These are phyloP conservation scores for Postia placenta DNA, from an alignment of 768 basidiomycete genomes.

Conservation along the genomic window DNA sequence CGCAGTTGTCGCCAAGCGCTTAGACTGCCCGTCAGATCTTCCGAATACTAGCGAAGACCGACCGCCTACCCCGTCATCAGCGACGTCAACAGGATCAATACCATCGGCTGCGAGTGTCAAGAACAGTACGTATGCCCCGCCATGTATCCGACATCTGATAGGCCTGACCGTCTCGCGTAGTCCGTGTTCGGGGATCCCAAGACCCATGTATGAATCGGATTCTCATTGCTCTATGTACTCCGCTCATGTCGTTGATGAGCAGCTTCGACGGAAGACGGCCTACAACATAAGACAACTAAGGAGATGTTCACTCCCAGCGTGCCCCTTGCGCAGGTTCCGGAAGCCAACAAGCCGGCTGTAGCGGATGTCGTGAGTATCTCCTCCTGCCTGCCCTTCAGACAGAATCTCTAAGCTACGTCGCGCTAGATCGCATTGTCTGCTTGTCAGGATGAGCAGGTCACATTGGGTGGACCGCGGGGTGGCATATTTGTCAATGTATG, in stretches of 20 bases:
- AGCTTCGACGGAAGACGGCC: neutral
- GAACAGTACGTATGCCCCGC: neutral
- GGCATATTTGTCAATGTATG: slow-evolving; percentile 18
- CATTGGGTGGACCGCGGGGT: slow-evolving; percentile 7
- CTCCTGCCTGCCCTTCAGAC: too few species aligned
- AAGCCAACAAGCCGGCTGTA: neutral
- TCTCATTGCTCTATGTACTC: too few species aligned
- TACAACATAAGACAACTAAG: neutral
- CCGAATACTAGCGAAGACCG: slow-evolving; percentile 8
- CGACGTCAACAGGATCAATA: neutral
- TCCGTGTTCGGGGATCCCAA: slow-evolving; percentile 2
- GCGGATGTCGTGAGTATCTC: neutral
- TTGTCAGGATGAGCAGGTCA: slow-evolving; percentile 17
- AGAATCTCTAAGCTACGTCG: neutral
- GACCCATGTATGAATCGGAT: neutral
- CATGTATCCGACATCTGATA: neutral
- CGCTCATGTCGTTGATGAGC: neutral
- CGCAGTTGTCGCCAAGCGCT: neutral
- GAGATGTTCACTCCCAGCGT: neutral
- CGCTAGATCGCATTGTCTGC: slow-evolving; percentile 19
- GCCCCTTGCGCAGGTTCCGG: neutral
- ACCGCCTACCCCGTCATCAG: neutral
- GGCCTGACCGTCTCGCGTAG: neutral
- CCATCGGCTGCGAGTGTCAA: neutral
- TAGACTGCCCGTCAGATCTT: slow-evolving; percentile 4